These are phyloP conservation scores for Aureobasidium sp. DNA, from an alignment of 2,329 filamentous ascomycete genomes.

Conservation along the genomic window DNA sequence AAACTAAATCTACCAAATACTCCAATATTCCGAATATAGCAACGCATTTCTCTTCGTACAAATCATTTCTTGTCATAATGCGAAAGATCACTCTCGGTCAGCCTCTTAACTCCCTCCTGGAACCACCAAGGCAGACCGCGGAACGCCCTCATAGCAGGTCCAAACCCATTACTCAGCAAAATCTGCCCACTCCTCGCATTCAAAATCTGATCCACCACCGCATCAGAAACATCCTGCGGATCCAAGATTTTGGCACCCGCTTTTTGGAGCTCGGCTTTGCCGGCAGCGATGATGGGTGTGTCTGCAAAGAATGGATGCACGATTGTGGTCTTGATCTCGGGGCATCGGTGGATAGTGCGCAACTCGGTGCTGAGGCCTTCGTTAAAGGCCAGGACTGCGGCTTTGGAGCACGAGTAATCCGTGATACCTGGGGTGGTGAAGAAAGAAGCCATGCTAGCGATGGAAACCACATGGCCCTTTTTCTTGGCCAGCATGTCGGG, in stretches of 20 bases:
- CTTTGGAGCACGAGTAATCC: slow-evolving; percentile 48
- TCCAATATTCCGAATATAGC: not conserved
- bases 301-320: slow-evolving; percentile 38
- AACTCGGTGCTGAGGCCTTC: slow-evolving; percentile 40
- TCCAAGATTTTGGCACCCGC: slow-evolving; percentile 31
- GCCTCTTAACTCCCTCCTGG: slow-evolving; percentile 11
- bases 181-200: slow-evolving; percentile 36
- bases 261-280: slow-evolving; percentile 28
- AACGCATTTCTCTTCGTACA: not conserved
- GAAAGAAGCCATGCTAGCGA: slow-evolving; percentile 49
- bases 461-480: slow-evolving; percentile 49
- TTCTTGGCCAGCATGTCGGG: slow-evolving; percentile 45
- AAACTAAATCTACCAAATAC: not conserved
- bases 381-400: slow-evolving; percentile 47
- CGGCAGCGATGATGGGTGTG: slow-evolving; percentile 33
- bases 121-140: slow-evolving; percentile 17
- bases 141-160: not conserved
- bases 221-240: slow-evolving; percentile 35
- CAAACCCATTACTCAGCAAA: slow-evolving; percentile 27
- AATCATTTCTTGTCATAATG: not conserved
- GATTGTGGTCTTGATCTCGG: slow-evolving; percentile 37
- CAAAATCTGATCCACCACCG: slow-evolving; percentile 39
- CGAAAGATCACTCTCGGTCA: not conserved
- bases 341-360: slow-evolving; percentile 36
- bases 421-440: slow-evolving; percentile 42